Percentiles rank a stretch among this genome's conserved stretches.
Conservation (phyloP, 1,284 basidiomycete species). For the Trichosporon ovoides region DNA sequence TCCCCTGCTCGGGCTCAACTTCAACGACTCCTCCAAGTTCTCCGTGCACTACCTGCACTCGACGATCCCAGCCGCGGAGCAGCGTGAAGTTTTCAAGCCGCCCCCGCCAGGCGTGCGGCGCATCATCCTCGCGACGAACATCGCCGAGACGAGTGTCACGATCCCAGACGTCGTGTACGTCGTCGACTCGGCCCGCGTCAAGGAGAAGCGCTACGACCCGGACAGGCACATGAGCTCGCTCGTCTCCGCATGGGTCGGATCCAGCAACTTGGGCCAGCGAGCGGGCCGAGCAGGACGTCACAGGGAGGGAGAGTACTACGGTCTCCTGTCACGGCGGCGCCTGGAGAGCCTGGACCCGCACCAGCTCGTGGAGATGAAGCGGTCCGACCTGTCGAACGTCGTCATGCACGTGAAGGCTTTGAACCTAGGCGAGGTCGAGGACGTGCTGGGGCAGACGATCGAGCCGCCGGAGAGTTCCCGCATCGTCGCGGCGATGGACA, state of each 20-base stretch:
- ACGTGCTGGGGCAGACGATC: constrained; percentile 78
- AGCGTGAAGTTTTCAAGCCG: constrained; percentile 83
- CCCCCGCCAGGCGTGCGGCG: constrained; percentile 71
- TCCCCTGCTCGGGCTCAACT: constrained; percentile 60
- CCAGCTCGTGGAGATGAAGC: constrained; percentile 94
- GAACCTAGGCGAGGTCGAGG: constrained; percentile 81
- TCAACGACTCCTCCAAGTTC: constrained; percentile 59
- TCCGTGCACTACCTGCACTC: constrained; percentile 88
- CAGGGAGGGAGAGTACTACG: constrained; percentile 84
- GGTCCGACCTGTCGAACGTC: constrained; percentile 82
- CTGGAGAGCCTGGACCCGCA: constrained; percentile 68
- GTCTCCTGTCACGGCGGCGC: constrained; percentile 66
- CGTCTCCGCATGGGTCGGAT: constrained; percentile 83
- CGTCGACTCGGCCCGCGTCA: constrained; percentile 81
- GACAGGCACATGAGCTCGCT: constrained; percentile 79
- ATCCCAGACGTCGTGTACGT: constrained; percentile 97
- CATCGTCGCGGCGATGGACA: constrained; percentile 73
- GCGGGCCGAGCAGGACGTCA: constrained; percentile 92
- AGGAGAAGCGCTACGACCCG: constrained; percentile 88
- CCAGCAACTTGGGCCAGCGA: constrained; percentile 88
- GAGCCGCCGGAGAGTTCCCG: constrained; percentile 81
- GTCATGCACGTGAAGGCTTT: constrained; percentile 98
- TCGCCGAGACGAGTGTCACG: constrained; percentile 92
- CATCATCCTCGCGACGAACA: constrained; percentile 89
- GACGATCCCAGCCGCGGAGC: constrained; percentile 79